phyloP scores from a whole-genome alignment of 371 early-diverging fungal genomes.

The Mortierella sp. region DNA sequence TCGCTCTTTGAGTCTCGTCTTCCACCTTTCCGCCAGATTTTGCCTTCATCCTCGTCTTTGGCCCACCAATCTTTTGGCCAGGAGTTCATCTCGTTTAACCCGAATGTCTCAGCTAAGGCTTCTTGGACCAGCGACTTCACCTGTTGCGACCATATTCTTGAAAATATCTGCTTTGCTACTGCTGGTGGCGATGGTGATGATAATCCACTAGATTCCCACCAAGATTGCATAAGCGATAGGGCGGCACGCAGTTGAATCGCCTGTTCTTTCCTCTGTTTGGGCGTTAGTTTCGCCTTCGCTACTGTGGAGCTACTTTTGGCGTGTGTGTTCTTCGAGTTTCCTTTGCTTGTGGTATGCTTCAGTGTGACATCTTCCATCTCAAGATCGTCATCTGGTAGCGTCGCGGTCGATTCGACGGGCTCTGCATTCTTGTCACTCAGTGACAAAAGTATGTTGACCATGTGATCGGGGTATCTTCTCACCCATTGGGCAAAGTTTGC shows the following conservation, averaged over 20 bases:
- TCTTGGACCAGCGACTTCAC: constrained; percentile 36
- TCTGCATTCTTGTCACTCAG: constrained; percentile 39
- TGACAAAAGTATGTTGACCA: constrained; percentile 31
- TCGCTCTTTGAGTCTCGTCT: constrained; percentile 6
- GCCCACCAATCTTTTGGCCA: constrained; percentile 55
- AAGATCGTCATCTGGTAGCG: constrained; percentile 9
- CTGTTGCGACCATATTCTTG: constrained; percentile 33
- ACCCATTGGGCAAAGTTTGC: constrained; percentile 26
- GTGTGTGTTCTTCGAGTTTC: constrained; percentile 14
- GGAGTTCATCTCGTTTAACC: constrained; percentile 18
- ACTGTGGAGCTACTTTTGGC: constrained; percentile 7
- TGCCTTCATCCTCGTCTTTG: constrained; percentile 17
- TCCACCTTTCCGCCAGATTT: constrained; percentile 11
- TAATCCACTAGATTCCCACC: constrained; percentile 21
- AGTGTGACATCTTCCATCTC: constrained; percentile 25
- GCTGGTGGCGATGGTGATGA: neutral
- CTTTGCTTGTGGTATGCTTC: constrained; percentile 2
- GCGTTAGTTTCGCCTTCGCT: constrained; percentile 29
- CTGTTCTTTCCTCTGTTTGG: constrained; percentile 48
- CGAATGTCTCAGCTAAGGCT: constrained; percentile 31
- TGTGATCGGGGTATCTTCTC: constrained; percentile 35
- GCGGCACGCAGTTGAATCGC: constrained; percentile 25
- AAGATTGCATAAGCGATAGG: constrained; percentile 21
- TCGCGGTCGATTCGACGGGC: constrained; percentile 15
- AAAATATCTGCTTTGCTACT: constrained; percentile 12